phyloP scores from a whole-genome alignment of 257 asterid species.

The Penstemon eatonii region DNA sequence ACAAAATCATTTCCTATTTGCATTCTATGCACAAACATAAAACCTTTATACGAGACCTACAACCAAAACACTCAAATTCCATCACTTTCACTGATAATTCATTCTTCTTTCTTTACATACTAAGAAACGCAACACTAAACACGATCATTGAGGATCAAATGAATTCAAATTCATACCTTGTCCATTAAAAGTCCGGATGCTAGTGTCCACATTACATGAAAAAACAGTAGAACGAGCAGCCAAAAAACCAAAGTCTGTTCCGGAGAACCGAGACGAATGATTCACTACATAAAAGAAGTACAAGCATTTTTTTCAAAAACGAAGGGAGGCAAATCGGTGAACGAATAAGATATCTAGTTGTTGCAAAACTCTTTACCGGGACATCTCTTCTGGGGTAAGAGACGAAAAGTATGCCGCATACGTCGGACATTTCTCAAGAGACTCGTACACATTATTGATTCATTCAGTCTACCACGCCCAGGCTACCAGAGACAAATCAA shows the following conservation, averaged over 20 bases:
- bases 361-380: conserved; percentile 36
- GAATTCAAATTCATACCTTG: conserved; percentile 44
- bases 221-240: conserved; percentile 32
- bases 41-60: not conserved
- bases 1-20: not conserved
- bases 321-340: not conserved
- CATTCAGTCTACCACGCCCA: too few relatives aligned
- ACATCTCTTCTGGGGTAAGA: conserved; percentile 38
- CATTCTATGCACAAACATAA: not conserved
- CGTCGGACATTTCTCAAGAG: conserved; percentile 46
- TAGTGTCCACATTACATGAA: conserved; percentile 24
- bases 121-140: not conserved
- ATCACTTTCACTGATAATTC: not conserved
- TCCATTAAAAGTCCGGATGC: conserved; percentile 32
- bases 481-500: too few relatives aligned
- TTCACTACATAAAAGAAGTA: not conserved
- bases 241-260: conserved; percentile 28
- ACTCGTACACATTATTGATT: too few relatives aligned
- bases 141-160: not conserved
- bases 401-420: conserved; percentile 33
- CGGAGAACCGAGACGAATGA: conserved; percentile 16
- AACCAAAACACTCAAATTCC: conserved; percentile 7
- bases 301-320: not conserved
- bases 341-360: not conserved
- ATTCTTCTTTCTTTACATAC: not conserved